These are phyloP conservation scores for Malassezia furfur DNA, from an alignment of 1,284 basidiomycete genomes.

Conservation along the genomic window DNA sequence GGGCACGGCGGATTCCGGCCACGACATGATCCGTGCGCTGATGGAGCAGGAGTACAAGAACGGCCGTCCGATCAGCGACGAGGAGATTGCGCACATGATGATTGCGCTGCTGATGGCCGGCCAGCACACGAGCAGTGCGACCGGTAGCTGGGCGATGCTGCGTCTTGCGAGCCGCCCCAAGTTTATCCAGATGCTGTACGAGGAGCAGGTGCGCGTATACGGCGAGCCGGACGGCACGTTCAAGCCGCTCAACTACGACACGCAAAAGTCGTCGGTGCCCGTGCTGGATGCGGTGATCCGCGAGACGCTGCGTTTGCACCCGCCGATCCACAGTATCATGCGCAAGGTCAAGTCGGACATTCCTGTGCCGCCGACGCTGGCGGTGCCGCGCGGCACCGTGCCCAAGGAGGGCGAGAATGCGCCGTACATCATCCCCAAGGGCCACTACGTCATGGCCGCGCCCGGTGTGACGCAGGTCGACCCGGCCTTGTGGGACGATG, in stretches of 20 bases:
- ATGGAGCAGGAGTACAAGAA: constrained; percentile 76
- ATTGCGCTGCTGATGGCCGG: constrained; percentile 62
- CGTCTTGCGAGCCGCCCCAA: constrained; percentile 74
- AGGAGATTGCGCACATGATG: constrained; percentile 94
- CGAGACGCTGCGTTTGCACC: constrained; percentile 66
- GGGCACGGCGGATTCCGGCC: constrained; percentile 50
- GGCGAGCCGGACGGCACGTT: constrained; percentile 57
- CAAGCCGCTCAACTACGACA: constrained; percentile 74
- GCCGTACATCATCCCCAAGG: constrained; percentile 78
- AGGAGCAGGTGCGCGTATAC: constrained; percentile 80
- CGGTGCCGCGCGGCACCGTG: constrained; percentile 16
- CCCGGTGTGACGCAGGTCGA: constrained; percentile 84
- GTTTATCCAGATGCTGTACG: constrained; percentile 57
- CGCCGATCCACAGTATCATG: constrained; percentile 52
- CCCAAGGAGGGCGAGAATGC: constrained; percentile 51
- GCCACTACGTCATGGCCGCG: constrained; percentile 79
- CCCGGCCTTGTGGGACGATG: constrained; percentile 63
- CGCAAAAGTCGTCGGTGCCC: constrained; percentile 65
- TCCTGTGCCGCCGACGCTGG: constrained; percentile 68
- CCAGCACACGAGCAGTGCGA: constrained; percentile 91
- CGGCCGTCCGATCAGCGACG: constrained; percentile 68
- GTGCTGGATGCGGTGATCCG: constrained; percentile 80
- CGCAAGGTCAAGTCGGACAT: constrained; percentile 79
- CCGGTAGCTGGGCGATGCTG: constrained; percentile 78
- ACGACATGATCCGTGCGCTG: constrained; percentile 88